Evolutionary conservation across 495 filamentous ascomycete species (phyloP), one percentile per base, ranked within the genome.

Genomic region (Neurospora sp.): DNA sequence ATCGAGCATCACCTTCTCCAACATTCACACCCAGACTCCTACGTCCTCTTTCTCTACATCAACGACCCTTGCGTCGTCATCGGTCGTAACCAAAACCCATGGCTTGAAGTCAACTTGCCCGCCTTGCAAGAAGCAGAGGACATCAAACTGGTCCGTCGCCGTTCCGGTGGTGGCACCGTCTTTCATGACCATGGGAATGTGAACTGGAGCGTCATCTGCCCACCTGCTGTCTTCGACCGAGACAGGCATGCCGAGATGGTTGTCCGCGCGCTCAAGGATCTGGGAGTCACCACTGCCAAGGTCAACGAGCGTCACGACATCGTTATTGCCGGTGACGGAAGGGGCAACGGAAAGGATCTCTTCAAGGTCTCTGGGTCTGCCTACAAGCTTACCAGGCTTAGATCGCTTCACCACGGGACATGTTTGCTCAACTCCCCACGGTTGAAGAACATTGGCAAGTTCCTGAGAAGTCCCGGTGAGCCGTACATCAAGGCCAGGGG

Each of bases 71-170:
- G 92, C 81, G 86, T 99, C 69, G 89, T 99, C 74, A 90, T 99
- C 73, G 96, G 96, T 16, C 91, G 95, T 68, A 99, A 99, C 80
- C 96, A 99, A 79, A 99, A 99, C 79, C 96, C 96, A 46, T 99
- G 94, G 94, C 84, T 93, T 10, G 96, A 99, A 81, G 90, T 91
- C 68, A 93, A 97, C 80, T 86, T 97, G 9, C 82, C 83, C 22
- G 83, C 86, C 10, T 82, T 94, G 1, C 79, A 82, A 12, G 59
- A 73, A 7, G 12, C 59, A 18, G 5, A 40, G 7, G 27, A 83
- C 61, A 68, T 37, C 37, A 46, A 38, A 31, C 88, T 95, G 12
- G 93, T 97, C 16, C 90, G 96, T 8, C 88, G 96, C 18, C 86
- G 94, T 48, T 93, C 90, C 27, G 96, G 96, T 37, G 96, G 96